A percentile compares a stretch with the other conserved stretches of the same genome.
Conservation (phyloP, 352 stramenopile species). For the Plasmopara halstedii region DNA sequence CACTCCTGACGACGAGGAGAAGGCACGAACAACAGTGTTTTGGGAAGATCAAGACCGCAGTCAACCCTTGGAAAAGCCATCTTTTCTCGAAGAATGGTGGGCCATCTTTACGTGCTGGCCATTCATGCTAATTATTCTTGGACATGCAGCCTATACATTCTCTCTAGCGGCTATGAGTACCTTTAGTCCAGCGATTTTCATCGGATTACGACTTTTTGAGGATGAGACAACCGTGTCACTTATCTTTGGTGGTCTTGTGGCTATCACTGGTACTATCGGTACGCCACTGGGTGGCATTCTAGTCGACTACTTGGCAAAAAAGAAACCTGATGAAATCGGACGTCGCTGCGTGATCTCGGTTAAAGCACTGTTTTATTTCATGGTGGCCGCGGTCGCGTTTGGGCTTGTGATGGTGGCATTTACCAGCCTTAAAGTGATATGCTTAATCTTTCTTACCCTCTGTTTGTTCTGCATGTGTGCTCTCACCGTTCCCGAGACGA, state of each 20-base stretch:
- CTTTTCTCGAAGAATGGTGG: conserved; percentile 55
- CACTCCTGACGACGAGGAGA: conserved; percentile 16
- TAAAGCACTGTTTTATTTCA: conserved; percentile 61
- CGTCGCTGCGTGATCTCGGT: conserved; percentile 49
- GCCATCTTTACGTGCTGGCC: conserved; percentile 54
- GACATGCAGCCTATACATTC: conserved; percentile 84
- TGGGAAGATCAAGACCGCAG: conserved; percentile 20
- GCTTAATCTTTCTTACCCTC: conserved; percentile 60
- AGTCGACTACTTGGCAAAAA: conserved; percentile 43
- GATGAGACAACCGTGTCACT: conserved; percentile 77
- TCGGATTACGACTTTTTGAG: conserved; percentile 83
- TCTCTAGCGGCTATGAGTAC: conserved; percentile 78
- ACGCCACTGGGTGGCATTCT: conserved; percentile 83
- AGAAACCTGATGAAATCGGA: conserved; percentile 21
- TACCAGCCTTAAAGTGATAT: conserved; percentile 36
- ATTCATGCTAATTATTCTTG: conserved; percentile 78
- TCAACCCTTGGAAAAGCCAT: conserved; percentile 11
- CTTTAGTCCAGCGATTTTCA: conserved; percentile 86
- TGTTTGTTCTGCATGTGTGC: conserved; percentile 76
- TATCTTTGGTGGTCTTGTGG: conserved; percentile 81
- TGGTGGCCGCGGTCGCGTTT: conserved; percentile 42
- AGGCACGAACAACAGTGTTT: conserved; percentile 19
- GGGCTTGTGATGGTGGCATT: conserved; percentile 59
- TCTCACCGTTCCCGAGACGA: conserved; percentile 68
- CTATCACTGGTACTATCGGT: conserved; percentile 79